phyloP scores from a whole-genome alignment of 441 rosid genomes.

The Eruca vesicaria region DNA sequence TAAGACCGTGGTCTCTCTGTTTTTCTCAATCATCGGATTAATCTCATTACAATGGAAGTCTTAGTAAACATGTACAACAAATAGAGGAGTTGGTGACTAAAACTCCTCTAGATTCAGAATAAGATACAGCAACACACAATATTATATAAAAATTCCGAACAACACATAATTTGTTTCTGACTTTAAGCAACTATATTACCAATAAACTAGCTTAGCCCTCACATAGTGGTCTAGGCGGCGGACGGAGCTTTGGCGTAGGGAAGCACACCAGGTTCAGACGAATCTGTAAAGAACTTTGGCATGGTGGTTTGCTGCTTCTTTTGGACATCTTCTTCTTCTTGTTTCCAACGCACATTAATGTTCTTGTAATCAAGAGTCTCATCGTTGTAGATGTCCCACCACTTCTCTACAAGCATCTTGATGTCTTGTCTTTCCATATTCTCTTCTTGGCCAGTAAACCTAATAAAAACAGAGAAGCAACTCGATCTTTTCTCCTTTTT shows the following conservation, averaged over 20 bases:
- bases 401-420: slow-evolving; percentile 59
- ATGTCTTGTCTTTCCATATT: slow-evolving; percentile 83
- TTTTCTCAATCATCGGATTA: slow-evolving; percentile 24
- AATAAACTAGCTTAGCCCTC: slow-evolving; percentile 2
- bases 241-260: slow-evolving; percentile 23
- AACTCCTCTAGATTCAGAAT: background rate
- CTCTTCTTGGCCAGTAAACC: slow-evolving; percentile 71
- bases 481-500: background rate
- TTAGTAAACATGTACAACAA: slow-evolving; percentile 1
- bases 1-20: slow-evolving; percentile 3
- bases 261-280: slow-evolving; percentile 21
- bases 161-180: slow-evolving; percentile 2
- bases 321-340: slow-evolving; percentile 21
- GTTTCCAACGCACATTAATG: background rate
- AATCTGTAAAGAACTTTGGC: slow-evolving; percentile 7
- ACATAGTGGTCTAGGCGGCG: slow-evolving; percentile 18
- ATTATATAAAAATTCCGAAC: background rate
- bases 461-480: slow-evolving; percentile 11
- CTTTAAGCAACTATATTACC: background rate
- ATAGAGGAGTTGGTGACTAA: slow-evolving; percentile 4
- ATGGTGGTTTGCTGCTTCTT: slow-evolving; percentile 11
- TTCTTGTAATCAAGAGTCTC: slow-evolving; percentile 58
- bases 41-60: background rate
- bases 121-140: slow-evolving; percentile 2
- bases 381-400: slow-evolving; percentile 79